phyloP scores from a whole-genome alignment of 2,329 filamentous ascomycete species.

The Penicillium sp. region DNA sequence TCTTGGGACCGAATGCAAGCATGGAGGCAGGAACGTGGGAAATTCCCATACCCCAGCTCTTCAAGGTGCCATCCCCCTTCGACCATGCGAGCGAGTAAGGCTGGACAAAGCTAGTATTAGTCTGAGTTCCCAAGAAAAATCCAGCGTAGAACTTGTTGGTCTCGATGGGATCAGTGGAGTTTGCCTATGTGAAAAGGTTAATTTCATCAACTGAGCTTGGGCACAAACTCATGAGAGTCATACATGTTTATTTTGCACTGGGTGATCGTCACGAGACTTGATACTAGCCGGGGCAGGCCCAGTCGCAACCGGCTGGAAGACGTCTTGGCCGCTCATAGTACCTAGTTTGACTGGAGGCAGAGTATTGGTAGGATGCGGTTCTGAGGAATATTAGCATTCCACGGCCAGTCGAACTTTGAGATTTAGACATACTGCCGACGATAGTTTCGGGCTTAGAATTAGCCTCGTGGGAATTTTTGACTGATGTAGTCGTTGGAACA shows the following conservation, averaged over 20 bases:
- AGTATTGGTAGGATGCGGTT: background rate
- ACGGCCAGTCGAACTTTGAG: background rate
- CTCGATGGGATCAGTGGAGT: constrained; percentile 39
- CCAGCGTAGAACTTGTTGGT: constrained; percentile 71
- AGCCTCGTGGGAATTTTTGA: background rate
- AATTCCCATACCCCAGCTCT: constrained; percentile 76
- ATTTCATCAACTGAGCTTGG: background rate
- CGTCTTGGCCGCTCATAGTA: constrained; percentile 41
- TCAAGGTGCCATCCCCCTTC: constrained; percentile 61
- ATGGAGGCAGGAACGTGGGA: constrained; percentile 72
- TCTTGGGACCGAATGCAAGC: constrained; percentile 64
- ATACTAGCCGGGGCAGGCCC: constrained; percentile 43
- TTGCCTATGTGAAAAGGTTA: constrained; percentile 21
- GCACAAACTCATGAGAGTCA: constrained; percentile 11
- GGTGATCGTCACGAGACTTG: constrained; percentile 43
- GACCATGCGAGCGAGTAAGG: constrained; percentile 73
- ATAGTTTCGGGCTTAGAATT: background rate
- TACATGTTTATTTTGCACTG: constrained; percentile 43
- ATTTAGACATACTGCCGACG: background rate
- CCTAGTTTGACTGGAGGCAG: background rate
- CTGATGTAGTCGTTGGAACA: background rate
- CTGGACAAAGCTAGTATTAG: constrained; percentile 69
- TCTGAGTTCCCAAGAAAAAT: constrained; percentile 74
- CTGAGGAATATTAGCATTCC: background rate
- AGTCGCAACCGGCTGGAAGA: constrained; percentile 45